phyloP scores from a whole-genome alignment of 2,329 filamentous ascomycete species.

The Rugonectria rugulosa region DNA sequence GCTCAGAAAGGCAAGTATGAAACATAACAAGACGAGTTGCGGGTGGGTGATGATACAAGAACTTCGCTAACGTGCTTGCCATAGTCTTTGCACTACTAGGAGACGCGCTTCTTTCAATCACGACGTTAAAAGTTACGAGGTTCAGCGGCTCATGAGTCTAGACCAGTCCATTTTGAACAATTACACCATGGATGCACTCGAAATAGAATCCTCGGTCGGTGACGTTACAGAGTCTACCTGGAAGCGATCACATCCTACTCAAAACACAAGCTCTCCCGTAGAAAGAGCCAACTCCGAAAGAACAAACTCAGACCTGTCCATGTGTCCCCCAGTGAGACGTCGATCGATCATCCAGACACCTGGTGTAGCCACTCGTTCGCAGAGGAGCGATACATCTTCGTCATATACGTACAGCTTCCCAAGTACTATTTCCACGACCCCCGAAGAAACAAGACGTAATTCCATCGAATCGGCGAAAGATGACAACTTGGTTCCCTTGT shows the following conservation, averaged over 20 bases:
- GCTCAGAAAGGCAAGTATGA: slow-evolving; percentile 37
- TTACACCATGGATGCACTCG: slow-evolving; percentile 20
- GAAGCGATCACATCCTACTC: slow-evolving; percentile 26
- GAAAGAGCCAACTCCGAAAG: slow-evolving; percentile 48
- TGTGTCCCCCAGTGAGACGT: slow-evolving; percentile 57
- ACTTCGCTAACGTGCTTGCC: slow-evolving; percentile 24
- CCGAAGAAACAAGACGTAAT: slow-evolving; percentile 47
- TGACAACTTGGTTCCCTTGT: slow-evolving; percentile 47
- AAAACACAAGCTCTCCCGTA: slow-evolving; percentile 28
- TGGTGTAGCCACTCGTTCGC: slow-evolving; percentile 56
- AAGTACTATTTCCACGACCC: slow-evolving; percentile 48
- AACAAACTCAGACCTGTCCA: slow-evolving; percentile 56
- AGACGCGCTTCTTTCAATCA: slow-evolving; percentile 25
- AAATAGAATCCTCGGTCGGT: slow-evolving; percentile 20
- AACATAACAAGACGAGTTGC: not conserved
- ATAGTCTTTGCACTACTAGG: slow-evolving; percentile 27
- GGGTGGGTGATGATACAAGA: slow-evolving; percentile 18
- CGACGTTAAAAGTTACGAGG: slow-evolving; percentile 30
- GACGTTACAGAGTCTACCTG: slow-evolving; percentile 33
- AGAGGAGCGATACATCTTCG: slow-evolving; percentile 32
- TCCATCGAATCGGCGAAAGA: slow-evolving; percentile 49
- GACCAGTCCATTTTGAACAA: slow-evolving; percentile 27
- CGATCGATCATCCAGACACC: slow-evolving; percentile 58
- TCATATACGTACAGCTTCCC: slow-evolving; percentile 44
- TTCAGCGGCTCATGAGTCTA: slow-evolving; percentile 22